phyloP scores from a whole-genome alignment of 2,329 filamentous ascomycete species.

The Immersiporthe knoxdaviesiana region DNA sequence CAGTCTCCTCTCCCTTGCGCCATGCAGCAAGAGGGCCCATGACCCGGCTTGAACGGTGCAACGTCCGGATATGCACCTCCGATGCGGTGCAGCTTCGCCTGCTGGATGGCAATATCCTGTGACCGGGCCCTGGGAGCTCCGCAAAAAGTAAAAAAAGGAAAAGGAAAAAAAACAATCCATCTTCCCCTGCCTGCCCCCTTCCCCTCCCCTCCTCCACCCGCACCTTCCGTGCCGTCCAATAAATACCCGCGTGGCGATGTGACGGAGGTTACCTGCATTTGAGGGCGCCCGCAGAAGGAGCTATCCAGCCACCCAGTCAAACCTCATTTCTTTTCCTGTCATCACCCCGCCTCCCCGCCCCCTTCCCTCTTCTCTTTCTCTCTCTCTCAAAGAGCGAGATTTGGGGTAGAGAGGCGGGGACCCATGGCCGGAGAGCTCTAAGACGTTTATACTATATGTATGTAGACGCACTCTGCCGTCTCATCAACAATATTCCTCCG shows the following conservation, averaged over 20 bases:
- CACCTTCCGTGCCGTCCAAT: conserved; percentile 1
- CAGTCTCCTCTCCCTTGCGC: conserved; percentile 1
- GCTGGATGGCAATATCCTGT: conserved; percentile 1
- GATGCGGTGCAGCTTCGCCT: conserved; percentile 6
- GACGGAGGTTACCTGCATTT: neutral
- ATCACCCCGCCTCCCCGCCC: too few relatives aligned
- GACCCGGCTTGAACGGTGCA: neutral
- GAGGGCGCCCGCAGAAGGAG: conserved; percentile 1
- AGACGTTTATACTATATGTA: neutral
- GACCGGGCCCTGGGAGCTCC: neutral
- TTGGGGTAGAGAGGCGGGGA: neutral
- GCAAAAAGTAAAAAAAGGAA: neutral
- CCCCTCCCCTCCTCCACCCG: neutral
- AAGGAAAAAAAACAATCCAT: neutral
- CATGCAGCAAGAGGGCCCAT: neutral
- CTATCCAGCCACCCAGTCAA: neutral
- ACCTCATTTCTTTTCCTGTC: neutral
- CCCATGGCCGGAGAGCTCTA: neutral
- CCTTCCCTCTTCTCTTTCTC: neutral
- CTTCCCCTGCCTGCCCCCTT: neutral
- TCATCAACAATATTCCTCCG: neutral
- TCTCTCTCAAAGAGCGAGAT: neutral
- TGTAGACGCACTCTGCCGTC: neutral
- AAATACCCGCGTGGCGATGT: neutral
- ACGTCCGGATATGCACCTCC: neutral